These are phyloP conservation scores for Carex parvula DNA, from an alignment of 176 grass and related monocot genomes.

Conservation along the genomic window DNA sequence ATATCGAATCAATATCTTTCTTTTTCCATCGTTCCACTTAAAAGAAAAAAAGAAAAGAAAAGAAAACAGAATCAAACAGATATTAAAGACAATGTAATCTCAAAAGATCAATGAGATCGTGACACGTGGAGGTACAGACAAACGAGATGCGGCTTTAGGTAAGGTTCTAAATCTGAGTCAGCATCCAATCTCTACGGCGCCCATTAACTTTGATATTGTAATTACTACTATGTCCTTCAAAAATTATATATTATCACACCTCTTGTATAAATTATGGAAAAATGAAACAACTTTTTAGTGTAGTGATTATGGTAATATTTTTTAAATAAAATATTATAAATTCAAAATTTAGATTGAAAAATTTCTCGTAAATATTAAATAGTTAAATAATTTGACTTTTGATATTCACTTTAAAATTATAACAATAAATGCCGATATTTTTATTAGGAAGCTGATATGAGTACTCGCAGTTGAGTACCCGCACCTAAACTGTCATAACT, in stretches of 20 bases:
- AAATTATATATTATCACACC: background rate
- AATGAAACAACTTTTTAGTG: no score
- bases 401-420: no score
- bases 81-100: constrained; percentile 11
- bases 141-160: constrained; percentile 7
- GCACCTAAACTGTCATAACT: no score
- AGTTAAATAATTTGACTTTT: no score
- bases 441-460: no score
- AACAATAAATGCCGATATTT: no score
- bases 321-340: no score
- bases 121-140: constrained; percentile 1
- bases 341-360: no score
- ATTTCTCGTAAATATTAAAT: no score
- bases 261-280: background rate
- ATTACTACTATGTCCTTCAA: background rate
- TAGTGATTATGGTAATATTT: no score
- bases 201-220: background rate
- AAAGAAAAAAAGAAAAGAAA: background rate
- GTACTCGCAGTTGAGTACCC: no score
- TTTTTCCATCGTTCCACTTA: background rate
- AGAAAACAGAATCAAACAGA: background rate
- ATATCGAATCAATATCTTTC: constrained; percentile 12
- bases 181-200: background rate
- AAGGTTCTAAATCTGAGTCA: constrained; percentile 4
- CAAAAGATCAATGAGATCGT: background rate